phyloP scores from a whole-genome alignment of 148 eudicot genomes.

The Silene uniflora region DNA sequence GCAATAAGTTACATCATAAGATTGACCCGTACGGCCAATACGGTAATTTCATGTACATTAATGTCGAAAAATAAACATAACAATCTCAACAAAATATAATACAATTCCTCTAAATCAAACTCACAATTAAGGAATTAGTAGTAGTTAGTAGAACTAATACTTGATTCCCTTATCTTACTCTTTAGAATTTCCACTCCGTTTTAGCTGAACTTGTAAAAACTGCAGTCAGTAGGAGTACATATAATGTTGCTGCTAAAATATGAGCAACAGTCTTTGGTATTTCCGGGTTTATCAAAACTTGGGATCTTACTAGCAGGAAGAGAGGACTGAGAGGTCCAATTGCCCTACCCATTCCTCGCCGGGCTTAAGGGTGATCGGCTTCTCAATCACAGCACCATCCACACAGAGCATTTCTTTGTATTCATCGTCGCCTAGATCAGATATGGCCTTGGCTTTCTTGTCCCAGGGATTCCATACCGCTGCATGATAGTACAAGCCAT shows the following conservation, averaged over 20 bases:
- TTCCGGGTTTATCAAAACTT: not conserved
- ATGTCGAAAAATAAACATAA: not conserved
- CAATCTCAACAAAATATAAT: constrained; percentile 16
- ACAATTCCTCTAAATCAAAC: constrained; percentile 6
- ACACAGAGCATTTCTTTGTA: constrained; percentile 79
- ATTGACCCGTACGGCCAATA: constrained; percentile 7
- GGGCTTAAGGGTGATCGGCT: constrained; percentile 60
- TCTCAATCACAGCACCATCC: constrained; percentile 77
- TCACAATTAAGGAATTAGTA: not conserved
- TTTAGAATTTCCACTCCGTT: not conserved
- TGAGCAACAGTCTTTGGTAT: constrained; percentile 28
- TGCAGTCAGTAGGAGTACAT: constrained; percentile 17
- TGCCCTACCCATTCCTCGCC: constrained; percentile 81
- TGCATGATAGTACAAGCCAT: constrained; percentile 16
- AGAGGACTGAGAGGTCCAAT: constrained; percentile 54
- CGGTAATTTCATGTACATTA: constrained; percentile 12
- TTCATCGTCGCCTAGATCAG: constrained; percentile 73
- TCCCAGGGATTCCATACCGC: constrained; percentile 99
- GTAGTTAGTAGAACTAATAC: not conserved
- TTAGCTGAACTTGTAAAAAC: constrained; percentile 1
- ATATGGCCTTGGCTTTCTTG: constrained; percentile 55
- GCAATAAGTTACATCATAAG: constrained; percentile 9
- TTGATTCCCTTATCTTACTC: not conserved
- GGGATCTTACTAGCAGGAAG: constrained; percentile 33
- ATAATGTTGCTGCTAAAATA: constrained; percentile 34